These are phyloP conservation scores for Penicillium aurantiogriseum DNA, from an alignment of 2,329 filamentous ascomycete species.

Conservation along the genomic window DNA sequence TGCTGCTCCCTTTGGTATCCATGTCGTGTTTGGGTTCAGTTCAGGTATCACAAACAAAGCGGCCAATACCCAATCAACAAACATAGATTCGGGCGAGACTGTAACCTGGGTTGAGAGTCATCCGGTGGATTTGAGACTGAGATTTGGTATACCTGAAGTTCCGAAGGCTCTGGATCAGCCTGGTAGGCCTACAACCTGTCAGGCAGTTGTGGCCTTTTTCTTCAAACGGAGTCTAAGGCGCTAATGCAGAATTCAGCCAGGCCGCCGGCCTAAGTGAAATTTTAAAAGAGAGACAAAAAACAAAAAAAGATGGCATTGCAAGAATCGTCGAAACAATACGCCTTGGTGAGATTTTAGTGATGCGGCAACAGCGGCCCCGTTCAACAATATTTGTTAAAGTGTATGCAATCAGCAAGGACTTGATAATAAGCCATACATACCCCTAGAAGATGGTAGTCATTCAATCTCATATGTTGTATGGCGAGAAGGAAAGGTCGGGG, in stretches of 20 bases:
- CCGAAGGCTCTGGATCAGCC: not conserved
- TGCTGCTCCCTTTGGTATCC: not conserved
- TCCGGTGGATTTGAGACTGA: not conserved
- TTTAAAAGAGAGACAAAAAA: not conserved
- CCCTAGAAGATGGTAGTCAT: not conserved
- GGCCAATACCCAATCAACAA: not conserved
- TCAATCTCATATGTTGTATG: not conserved
- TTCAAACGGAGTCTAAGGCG: not conserved
- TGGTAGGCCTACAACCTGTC: not conserved
- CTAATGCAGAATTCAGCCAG: not conserved
- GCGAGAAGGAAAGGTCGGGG: not conserved
- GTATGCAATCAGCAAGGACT: not conserved
- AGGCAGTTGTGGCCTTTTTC: not conserved
- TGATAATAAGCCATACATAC: not conserved
- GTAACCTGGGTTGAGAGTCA: not conserved
- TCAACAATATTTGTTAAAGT: not conserved
- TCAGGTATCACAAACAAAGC: not conserved
- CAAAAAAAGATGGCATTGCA: not conserved
- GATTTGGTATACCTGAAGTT: not conserved
- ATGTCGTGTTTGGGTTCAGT: not conserved
- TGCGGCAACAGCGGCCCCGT: not conserved
- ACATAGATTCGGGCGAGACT: not conserved
- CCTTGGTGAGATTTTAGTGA: not conserved
- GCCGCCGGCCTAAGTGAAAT: not conserved
- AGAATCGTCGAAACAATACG: not conserved